A percentile compares a stretch with the other conserved stretches of the same genome.
These are phyloP conservation scores for Kurtzmaniella cleridarum DNA, from an alignment of 805 yeast species.

Conservation along the genomic window DNA sequence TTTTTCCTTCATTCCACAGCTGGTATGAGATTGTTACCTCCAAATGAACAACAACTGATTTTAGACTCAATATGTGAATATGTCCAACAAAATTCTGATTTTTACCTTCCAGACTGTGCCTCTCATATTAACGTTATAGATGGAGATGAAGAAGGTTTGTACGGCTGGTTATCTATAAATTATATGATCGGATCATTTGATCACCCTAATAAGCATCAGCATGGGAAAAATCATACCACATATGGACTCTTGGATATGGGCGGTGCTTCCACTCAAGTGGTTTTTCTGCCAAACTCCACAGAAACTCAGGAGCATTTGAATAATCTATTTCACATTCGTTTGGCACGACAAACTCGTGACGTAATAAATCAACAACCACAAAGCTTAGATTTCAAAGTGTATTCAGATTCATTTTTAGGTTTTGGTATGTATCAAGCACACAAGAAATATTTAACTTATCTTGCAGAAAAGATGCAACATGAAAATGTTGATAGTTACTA, in stretches of 20 bases:
- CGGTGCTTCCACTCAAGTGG: conserved; percentile 62
- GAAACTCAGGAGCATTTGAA: conserved; percentile 41
- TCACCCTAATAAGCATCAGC: conserved; percentile 29
- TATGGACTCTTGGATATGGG: conserved; percentile 61
- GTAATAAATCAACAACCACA: conserved; percentile 9
- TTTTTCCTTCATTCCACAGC: conserved; percentile 67
- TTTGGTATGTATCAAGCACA: conserved; percentile 58
- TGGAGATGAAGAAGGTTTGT: conserved; percentile 63
- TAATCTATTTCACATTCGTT: conserved; percentile 40
- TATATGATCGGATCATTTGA: conserved; percentile 45
- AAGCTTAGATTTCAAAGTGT: conserved; percentile 36
- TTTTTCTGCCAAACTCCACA: conserved; percentile 51
- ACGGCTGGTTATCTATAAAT: conserved; percentile 63
- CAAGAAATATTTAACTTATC: conserved; percentile 34
- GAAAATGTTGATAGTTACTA: conserved; percentile 11
- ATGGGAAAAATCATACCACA: conserved; percentile 42
- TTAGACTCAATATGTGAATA: conserved; percentile 47
- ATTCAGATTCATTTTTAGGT: conserved; percentile 54
- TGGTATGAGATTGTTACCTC: conserved; percentile 56
- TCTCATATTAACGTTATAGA: conserved; percentile 56
- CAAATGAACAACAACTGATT: conserved; percentile 43
- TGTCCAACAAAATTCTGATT: conserved; percentile 40
- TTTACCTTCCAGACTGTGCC: conserved; percentile 56
- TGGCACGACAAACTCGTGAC: conserved; percentile 27
- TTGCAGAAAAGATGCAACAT: conserved; percentile 20